Conservation (phyloP, 768 basidiomycete genomes). For the Leucocoprinus sp. region DNA sequence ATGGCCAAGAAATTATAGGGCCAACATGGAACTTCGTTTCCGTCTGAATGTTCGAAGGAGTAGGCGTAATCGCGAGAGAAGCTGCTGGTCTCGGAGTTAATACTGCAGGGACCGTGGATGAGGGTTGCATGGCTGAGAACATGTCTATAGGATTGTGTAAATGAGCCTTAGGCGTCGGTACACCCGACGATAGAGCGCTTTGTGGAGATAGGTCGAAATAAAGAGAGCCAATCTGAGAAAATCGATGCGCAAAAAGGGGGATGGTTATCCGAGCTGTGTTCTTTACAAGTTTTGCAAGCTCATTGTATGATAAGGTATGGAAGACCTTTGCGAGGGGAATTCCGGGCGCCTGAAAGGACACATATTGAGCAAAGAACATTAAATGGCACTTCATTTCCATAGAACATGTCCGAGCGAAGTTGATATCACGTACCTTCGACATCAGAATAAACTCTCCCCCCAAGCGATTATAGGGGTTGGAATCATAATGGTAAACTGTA, state of each 20-base stretch:
- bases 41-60: slow-evolving; percentile 11
- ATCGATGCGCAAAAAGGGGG: slow-evolving; percentile 71
- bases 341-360: slow-evolving; percentile 57
- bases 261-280: slow-evolving; percentile 63
- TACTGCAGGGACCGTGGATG: slow-evolving; percentile 20
- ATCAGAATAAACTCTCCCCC: slow-evolving; percentile 84
- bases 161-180: slow-evolving; percentile 35
- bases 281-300: slow-evolving; percentile 55
- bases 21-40: slow-evolving; percentile 49
- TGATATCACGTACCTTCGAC: slow-evolving; percentile 55
- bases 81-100: slow-evolving; percentile 19
- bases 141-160: slow-evolving; percentile 34
- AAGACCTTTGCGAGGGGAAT: slow-evolving; percentile 65
- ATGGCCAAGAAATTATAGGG: slow-evolving; percentile 85
- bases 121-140: slow-evolving; percentile 33
- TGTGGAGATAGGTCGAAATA: slow-evolving; percentile 45
- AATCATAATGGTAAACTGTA: slow-evolving; percentile 65
- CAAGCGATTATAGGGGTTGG: slow-evolving; percentile 77
- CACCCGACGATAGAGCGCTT: slow-evolving; percentile 23
- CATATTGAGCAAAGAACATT: no score
- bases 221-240: slow-evolving; percentile 68
- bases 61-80: slow-evolving; percentile 17
- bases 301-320: slow-evolving; percentile 57
- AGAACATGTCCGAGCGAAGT: slow-evolving; percentile 9
- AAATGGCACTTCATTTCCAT: slow-evolving; percentile 15